Base-by-base conservation (phyloP, 2,329 filamentous ascomycete genomes). In the Venturiaceae sp. region DNA sequence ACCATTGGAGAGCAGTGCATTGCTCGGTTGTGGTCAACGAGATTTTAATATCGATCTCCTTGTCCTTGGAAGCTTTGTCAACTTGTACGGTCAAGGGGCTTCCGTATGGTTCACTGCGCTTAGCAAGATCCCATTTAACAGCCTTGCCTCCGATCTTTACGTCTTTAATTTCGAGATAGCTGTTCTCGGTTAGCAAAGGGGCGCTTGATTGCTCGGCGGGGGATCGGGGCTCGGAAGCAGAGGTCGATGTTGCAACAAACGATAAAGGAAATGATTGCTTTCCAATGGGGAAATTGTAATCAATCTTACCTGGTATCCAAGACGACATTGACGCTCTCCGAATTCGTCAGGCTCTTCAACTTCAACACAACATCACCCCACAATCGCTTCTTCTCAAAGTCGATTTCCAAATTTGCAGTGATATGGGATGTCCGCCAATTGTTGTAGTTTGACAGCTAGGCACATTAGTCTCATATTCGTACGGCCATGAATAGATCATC, bases 1-100 rank as follows among this genome's bases (percentile, higher is more conserved):
- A 81, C 92, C 94, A 99, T 74, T 97, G 92, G 62, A 99, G 78
- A 9, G 92, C 92, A 11, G 92, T 95, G 73, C 92, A 96, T 66
- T 88, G 82, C 55, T 87, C 82, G 1, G 94, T 97, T 5, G 94
- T 97, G 64, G 88, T 80, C 32, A 96, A 73, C 26, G 81, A 77
- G 62, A 95, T 74, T 64, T 79, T 74, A 46, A 83, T 68, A 52
- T 77, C 74, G 54, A 83, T 64, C 1, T 65, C 72, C 60, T 76
- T 71, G 36, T 77, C 72, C 57, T 79, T 72, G 53, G 76, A 68
- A 8, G 80, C 67, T 19, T 71, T 74, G 3, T 75, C 74, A 5
- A 85, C 71, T 44, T 71, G 69, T 60, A 92, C 79, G 63, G 83
- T 82, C 61, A 92, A 75, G 16, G 88, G 87, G 26, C 81, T 83